Evolutionary conservation across 352 stramenopile species (phyloP), one percentile per base, ranked within the genome.

Genomic region (Pythium dissimile): DNA sequence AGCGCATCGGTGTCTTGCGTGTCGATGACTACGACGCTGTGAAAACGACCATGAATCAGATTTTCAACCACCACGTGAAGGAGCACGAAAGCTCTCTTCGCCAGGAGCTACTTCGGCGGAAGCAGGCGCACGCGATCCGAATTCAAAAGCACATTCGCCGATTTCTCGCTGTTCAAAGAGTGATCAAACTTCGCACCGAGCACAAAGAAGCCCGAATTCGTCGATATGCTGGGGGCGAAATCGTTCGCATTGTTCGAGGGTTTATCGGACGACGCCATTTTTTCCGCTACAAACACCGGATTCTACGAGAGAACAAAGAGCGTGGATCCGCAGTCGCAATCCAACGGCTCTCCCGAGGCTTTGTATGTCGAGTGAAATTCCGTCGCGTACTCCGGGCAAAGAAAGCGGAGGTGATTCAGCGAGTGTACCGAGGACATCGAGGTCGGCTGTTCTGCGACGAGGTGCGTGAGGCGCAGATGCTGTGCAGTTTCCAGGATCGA

Each of bases 291-390:
- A 59, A 66, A 12, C 39, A 62, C 2, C 48, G 68, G 12, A 59
- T 62, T 6, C n/a, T 59, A 8, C 50, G 67, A 1, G 47, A 63
- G 15, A 44, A 54, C 24, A 62, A 67, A 16, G 67, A 59, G 16
- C 35, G 67, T 5, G 65, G 58, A 0, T 68, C 72, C 0, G 73
- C 84, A 4, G 67, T 75, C 1, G 46, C 34, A 9, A 77, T 96
- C 24, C 85, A 97, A 65, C 67, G 76, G 9, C 56, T 90, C 1
- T 80, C 80, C 34, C 74, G 89, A 4, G 89, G 89, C 0, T 85
- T 83, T 35, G 50, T 65, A 1, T 84, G 75, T 28, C 84, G 89
- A 3, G 47, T 73, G 12, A 57, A 57, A 8, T 95, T 84, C 53
- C 47, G 37, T 0, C 51, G 46, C 42, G 73, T 78, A 38, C 66